Conservation (phyloP, 768 basidiomycete genomes). For the Boletus barrowsii region DNA sequence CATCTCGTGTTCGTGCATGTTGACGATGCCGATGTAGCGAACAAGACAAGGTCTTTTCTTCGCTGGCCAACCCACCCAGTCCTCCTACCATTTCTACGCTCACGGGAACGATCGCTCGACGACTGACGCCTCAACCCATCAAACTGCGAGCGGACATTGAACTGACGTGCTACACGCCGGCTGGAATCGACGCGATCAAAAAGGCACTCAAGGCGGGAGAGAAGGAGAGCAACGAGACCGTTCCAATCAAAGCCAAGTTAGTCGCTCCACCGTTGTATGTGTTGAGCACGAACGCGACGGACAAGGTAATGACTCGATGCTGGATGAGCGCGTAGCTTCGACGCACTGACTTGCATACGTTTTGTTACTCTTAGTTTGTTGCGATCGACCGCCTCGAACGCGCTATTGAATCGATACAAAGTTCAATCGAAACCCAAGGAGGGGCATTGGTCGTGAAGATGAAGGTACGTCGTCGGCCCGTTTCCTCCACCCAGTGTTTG, state of each 20-base stretch:
- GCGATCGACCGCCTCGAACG: slow-evolving; percentile 92
- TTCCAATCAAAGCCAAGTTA: slow-evolving; percentile 95
- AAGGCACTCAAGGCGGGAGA: slow-evolving; percentile 88
- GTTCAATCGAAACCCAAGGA: slow-evolving; percentile 77
- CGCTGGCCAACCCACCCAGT: slow-evolving; percentile 57
- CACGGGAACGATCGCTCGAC: slow-evolving; percentile 82
- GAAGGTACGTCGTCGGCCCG: slow-evolving; percentile 55
- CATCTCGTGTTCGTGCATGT: neutral
- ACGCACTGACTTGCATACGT: neutral
- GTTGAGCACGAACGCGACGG: slow-evolving; percentile 92
- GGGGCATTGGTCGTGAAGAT: slow-evolving; percentile 92
- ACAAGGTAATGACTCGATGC: slow-evolving; percentile 59
- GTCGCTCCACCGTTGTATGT: slow-evolving; percentile 97
- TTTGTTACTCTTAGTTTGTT: slow-evolving; percentile 49
- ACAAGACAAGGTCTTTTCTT: slow-evolving; percentile 76
- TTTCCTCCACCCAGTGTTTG: neutral
- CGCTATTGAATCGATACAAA: slow-evolving; percentile 88
- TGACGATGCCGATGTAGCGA: slow-evolving; percentile 41
- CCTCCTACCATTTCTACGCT: slow-evolving; percentile 60
- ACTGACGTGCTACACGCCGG: slow-evolving; percentile 91
- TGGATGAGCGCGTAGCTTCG: neutral
- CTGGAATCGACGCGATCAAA: slow-evolving; percentile 96
- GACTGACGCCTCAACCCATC: slow-evolving; percentile 96
- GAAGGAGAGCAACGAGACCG: slow-evolving; percentile 78
- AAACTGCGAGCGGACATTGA: slow-evolving; percentile 98